phyloP scores from a whole-genome alignment of 2,329 filamentous ascomycete genomes.

The Cytospora leucostoma region DNA sequence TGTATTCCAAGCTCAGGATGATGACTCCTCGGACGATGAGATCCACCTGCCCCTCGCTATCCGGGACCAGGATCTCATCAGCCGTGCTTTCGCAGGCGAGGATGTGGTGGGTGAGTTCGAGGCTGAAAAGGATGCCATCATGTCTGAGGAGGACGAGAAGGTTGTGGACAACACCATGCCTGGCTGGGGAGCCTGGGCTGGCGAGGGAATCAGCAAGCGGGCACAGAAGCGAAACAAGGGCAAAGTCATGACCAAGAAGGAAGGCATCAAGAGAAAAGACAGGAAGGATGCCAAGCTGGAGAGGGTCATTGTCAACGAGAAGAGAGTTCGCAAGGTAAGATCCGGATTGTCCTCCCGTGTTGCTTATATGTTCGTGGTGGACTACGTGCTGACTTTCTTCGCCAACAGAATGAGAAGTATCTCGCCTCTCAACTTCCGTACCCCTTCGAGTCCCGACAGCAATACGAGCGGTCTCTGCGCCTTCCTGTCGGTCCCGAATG shows the following conservation, averaged over 20 bases:
- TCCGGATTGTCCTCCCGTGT: background rate
- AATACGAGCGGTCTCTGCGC: slow-evolving; percentile 87
- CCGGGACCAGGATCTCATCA: slow-evolving; percentile 68
- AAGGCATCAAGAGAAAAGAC: slow-evolving; percentile 71
- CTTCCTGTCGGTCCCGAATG: slow-evolving; percentile 91
- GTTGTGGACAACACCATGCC: slow-evolving; percentile 81
- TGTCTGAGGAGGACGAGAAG: slow-evolving; percentile 79
- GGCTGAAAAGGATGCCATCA: slow-evolving; percentile 72
- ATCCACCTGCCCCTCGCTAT: slow-evolving; percentile 59
- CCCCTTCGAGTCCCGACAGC: slow-evolving; percentile 81
- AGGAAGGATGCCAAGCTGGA: slow-evolving; percentile 82
- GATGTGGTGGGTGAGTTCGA: slow-evolving; percentile 81
- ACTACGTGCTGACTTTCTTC: background rate
- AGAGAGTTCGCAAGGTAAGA: slow-evolving; percentile 78
- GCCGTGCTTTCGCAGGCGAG: slow-evolving; percentile 83
- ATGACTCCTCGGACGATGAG: slow-evolving; percentile 47
- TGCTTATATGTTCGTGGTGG: background rate
- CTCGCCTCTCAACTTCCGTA: slow-evolving; percentile 82
- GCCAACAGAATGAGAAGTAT: slow-evolving; percentile 74
- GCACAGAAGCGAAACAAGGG: slow-evolving; percentile 65
- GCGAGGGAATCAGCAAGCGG: slow-evolving; percentile 74
- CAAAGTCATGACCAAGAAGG: slow-evolving; percentile 62
- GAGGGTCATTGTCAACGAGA: slow-evolving; percentile 90
- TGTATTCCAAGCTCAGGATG: slow-evolving; percentile 30
- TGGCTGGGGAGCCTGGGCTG: slow-evolving; percentile 92